Percentiles rank a stretch among this genome's conserved stretches.
Conservation (phyloP, 73 alveolate species). For the Paramecium biaurelia region DNA sequence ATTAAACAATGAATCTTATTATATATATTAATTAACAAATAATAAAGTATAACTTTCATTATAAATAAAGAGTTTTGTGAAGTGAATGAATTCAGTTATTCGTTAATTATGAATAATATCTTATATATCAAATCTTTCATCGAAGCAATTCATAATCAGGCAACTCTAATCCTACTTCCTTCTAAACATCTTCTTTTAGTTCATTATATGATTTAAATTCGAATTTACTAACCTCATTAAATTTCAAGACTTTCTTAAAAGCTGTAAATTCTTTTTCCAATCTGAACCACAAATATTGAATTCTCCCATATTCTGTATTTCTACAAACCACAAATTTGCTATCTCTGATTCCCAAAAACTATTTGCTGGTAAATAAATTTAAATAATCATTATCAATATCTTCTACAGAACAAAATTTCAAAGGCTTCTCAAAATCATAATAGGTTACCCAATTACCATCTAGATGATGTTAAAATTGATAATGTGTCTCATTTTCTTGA, state of each 20-base stretch:
- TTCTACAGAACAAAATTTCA: not conserved
- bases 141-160: not conserved
- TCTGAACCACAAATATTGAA: not conserved
- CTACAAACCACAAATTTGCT: not conserved
- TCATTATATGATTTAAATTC: not conserved
- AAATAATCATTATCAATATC: not conserved
- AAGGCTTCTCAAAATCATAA: constrained; percentile 6
- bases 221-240: not conserved
- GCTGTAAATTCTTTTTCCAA: not conserved
- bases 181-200: not conserved
- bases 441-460: not conserved
- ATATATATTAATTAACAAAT: not conserved
- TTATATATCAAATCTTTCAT: not conserved
- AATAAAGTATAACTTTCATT: too few species aligned
- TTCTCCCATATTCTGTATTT: not conserved
- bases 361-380: not conserved
- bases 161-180: not conserved
- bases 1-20: not conserved
- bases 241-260: not conserved
- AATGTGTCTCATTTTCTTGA: not conserved
- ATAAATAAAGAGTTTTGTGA: too few species aligned
- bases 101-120: not conserved
- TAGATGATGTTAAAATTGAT: not conserved
- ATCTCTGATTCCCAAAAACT: not conserved
- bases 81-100: too few species aligned